Evolutionary conservation across 495 filamentous ascomycete genomes (phyloP).

Genomic region (Hypoxylon lienhwacheense): DNA sequence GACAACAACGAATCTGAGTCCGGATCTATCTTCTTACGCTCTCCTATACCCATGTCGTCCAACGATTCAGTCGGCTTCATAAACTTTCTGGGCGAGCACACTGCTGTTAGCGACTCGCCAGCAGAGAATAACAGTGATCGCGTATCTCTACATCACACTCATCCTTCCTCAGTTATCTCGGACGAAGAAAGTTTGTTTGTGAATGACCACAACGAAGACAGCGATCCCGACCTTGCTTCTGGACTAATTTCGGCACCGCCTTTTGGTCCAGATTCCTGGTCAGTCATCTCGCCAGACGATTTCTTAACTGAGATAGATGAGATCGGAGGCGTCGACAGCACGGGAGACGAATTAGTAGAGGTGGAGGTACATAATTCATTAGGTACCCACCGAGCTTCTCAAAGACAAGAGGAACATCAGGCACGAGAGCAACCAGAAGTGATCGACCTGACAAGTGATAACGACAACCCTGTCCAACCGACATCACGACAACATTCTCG

Average conservation of each 20-base stretch:
- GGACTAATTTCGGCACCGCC: neutral
- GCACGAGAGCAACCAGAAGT: conserved; percentile 29
- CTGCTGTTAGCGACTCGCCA: neutral
- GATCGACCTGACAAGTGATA: conserved; percentile 50
- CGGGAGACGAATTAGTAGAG: conserved; percentile 34
- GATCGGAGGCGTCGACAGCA: neutral
- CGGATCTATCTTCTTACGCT: neutral
- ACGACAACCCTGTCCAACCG: conserved; percentile 23
- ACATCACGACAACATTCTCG: conserved; percentile 11
- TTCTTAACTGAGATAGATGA: neutral
- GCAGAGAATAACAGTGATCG: neutral
- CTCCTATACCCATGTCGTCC: neutral
- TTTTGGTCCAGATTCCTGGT: neutral
- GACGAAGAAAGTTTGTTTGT: conserved; percentile 24
- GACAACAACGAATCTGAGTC: conserved; percentile 1
- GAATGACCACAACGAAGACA: neutral
- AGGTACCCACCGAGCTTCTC: neutral
- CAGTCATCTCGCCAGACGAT: neutral
- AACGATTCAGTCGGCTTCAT: neutral
- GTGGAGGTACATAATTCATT: conserved; percentile 27
- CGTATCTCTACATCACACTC: neutral
- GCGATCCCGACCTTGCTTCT: neutral
- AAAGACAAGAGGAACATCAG: conserved; percentile 8
- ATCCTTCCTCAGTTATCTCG: neutral
- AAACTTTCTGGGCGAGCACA: neutral